phyloP scores from a whole-genome alignment of 768 basidiomycete genomes.

The Rhodotorula babjevae region DNA sequence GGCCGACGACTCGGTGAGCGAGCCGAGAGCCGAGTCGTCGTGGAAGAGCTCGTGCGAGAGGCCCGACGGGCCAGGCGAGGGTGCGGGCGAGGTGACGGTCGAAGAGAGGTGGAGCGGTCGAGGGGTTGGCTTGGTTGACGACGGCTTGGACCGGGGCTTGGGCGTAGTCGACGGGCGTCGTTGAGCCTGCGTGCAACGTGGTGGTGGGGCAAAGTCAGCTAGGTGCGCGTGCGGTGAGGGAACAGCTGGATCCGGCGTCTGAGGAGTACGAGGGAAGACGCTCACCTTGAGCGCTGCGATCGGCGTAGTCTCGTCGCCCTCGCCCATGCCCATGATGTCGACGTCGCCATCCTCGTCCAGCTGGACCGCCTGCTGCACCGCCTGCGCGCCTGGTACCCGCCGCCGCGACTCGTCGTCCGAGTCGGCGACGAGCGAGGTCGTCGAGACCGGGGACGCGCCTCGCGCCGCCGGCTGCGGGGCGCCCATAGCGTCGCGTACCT shows the following conservation, averaged over 20 bases:
- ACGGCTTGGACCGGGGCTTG: neutral
- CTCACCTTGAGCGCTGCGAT: neutral
- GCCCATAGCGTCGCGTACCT: neutral
- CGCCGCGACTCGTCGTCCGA: neutral
- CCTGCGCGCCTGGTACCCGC: no score
- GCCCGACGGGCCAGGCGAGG: constrained; percentile 22
- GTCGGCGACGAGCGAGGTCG: neutral
- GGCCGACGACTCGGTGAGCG: neutral
- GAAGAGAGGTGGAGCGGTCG: constrained; percentile 9
- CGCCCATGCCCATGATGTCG: constrained; percentile 8
- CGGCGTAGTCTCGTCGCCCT: neutral
- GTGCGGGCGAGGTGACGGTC: constrained; percentile 11
- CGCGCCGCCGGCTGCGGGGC: neutral
- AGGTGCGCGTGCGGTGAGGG: no score
- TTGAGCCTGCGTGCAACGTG: neutral
- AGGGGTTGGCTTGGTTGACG: neutral
- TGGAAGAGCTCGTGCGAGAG: constrained; percentile 19
- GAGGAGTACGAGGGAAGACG: no score
- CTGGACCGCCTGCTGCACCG: neutral
- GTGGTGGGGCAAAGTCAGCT: no score
- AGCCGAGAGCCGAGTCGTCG: neutral
- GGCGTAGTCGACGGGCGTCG: neutral
- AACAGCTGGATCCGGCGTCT: no score
- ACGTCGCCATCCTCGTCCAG: neutral
- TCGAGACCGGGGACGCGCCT: neutral